A percentile compares a stretch with the other conserved stretches of the same genome.
Conservation (phyloP, 495 filamentous ascomycete species). For the Penicillium subrubescens region DNA sequence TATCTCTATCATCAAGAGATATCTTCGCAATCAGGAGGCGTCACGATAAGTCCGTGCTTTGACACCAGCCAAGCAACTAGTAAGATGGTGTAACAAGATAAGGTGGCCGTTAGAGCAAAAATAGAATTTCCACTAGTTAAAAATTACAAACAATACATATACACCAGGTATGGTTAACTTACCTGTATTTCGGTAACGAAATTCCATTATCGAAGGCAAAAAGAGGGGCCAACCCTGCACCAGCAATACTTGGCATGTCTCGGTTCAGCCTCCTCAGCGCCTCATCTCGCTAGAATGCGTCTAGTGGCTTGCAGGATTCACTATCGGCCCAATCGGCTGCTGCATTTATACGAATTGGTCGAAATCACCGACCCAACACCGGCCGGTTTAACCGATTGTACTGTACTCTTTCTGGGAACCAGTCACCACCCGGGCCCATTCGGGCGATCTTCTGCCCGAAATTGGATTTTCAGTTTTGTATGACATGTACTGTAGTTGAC, state of each 20-base stretch:
- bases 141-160: not conserved
- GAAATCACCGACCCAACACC: not conserved
- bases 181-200: not conserved
- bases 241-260: not conserved
- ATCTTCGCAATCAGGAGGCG: not conserved
- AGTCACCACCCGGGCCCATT: not conserved
- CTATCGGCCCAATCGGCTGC: slow-evolving; percentile 21
- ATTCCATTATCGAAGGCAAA: not conserved
- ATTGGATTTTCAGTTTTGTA: not conserved
- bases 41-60: not conserved
- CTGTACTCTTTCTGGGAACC: not conserved
- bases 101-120: not conserved
- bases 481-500: not conserved
- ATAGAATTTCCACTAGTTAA: not conserved
- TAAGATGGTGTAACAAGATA: slow-evolving; percentile 5
- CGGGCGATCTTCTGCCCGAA: slow-evolving; percentile 1
- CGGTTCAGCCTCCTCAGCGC: slow-evolving; percentile 1
- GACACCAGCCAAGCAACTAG: not conserved
- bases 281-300: slow-evolving; percentile 5
- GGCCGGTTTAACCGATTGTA: not conserved
- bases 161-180: not conserved
- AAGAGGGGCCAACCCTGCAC: not conserved
- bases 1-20: not conserved
- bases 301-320: slow-evolving; percentile 15
- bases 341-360: not conserved